Percentiles rank a stretch among this genome's conserved stretches.
phyloP scores from a whole-genome alignment of 768 basidiomycete species.

The Lactarius deliciosus region DNA sequence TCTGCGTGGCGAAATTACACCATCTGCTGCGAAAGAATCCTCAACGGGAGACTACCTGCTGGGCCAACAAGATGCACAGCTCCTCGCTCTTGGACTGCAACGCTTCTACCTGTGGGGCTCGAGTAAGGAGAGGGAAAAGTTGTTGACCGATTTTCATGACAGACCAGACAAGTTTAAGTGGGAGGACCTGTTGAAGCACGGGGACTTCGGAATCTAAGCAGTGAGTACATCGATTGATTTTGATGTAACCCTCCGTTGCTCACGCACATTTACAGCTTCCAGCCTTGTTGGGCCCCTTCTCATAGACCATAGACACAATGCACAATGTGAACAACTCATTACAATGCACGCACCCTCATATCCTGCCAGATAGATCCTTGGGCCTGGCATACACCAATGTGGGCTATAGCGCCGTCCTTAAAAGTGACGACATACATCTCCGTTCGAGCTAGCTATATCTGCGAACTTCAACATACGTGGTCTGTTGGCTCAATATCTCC shows the following conservation, averaged over 20 bases:
- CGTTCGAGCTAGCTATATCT: neutral
- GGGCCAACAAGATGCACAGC: slow-evolving; percentile 78
- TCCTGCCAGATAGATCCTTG: no score
- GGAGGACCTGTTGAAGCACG: slow-evolving; percentile 68
- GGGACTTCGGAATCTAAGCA: slow-evolving; percentile 21
- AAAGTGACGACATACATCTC: neutral
- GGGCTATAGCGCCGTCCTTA: neutral
- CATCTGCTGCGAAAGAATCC: slow-evolving; percentile 45
- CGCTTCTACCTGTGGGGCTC: slow-evolving; percentile 77
- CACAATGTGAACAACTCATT: neutral
- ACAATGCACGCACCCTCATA: neutral
- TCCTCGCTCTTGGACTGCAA: slow-evolving; percentile 78
- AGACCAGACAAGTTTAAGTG: slow-evolving; percentile 77
- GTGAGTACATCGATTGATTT: neutral
- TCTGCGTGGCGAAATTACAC: slow-evolving; percentile 88
- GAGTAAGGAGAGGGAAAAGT: slow-evolving; percentile 43
- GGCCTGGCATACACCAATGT: neutral
- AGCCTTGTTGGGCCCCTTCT: neutral
- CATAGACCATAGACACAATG: neutral
- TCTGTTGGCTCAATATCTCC: no score
- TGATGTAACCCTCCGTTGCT: neutral
- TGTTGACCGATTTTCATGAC: slow-evolving; percentile 76
- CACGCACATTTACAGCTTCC: neutral
- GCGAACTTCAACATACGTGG: no score
- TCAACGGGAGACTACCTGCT: slow-evolving; percentile 53